Evolutionary conservation across 345 rosid species (phyloP), one percentile per base, ranked within the genome.

Genomic region (Gossypium australe): DNA sequence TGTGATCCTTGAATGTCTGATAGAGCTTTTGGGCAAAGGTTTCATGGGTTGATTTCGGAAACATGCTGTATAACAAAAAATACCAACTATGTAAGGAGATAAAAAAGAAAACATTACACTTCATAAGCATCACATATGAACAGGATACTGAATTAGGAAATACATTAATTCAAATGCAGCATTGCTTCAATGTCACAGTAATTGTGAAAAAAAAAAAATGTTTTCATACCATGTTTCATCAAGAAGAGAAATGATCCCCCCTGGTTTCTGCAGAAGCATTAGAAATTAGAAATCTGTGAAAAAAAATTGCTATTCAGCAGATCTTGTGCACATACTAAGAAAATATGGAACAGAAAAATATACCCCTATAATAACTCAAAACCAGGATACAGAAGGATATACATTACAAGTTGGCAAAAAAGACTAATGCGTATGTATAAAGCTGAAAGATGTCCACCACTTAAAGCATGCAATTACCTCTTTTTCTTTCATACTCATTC

Each of bases 41-140:
- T 81, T 92, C 97, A 72, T 86, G 90, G 71, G 92, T 91, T 83
- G 98, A 86, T 85, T 86, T 92, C 41, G 98, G 98, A 66, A 94
- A 88, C 97, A 92, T 89, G 70, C 97, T 94, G 92, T 76, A 82
- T 41, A 51, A 61, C 5, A 44, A 80, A 69, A 73, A 80, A 45
- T 49, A 17, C 55, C 56, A 67, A 67, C 44, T 41, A 62, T n/a
- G 72, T 78, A 75, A 79, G 70, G 70, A 64, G 59, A 71, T 71
- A 59, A 73, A 20, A 45, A 76, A 45, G n/a, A 55, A 43, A 44
- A 43, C 29, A 66, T n/a, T 44, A 44, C 29, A 44, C 17, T 20
- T 66, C 49, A 38, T 66, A 66, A 43, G 22, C 14, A 44, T 17
- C 3, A 27, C 45, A 29, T 44, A 66, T 11, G 27, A 12, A 66